A percentile compares a stretch with the other conserved stretches of the same genome.
These are phyloP conservation scores for Artemisia argyi DNA, from an alignment of 129 eudicot species.

Conservation along the genomic window DNA sequence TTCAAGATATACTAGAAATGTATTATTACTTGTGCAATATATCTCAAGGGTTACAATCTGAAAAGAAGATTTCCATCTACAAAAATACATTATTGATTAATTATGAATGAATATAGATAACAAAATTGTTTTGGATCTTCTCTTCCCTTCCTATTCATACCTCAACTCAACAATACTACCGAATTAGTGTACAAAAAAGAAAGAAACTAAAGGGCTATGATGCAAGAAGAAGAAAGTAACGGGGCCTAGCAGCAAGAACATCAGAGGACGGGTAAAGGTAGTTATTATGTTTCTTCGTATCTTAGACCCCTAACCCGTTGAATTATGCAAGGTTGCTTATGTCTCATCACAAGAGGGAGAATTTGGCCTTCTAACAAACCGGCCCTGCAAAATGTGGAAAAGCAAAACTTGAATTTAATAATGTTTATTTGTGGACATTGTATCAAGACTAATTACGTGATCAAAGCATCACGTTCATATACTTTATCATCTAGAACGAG, in stretches of 20 bases:
- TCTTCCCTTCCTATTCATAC: constrained; percentile 18
- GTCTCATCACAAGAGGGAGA: constrained; percentile 40
- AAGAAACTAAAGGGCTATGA: neutral
- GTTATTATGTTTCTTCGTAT: no score
- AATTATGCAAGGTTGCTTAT: neutral
- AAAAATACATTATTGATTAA: no score
- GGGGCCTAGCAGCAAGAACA: neutral
- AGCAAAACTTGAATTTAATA: neutral
- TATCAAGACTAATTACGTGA: no score
- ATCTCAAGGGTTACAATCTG: neutral
- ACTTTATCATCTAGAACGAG: no score
- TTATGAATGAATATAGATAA: constrained; percentile 6
- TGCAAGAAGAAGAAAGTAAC: constrained; percentile 4
- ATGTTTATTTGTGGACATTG: neutral
- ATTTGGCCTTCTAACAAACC: constrained; percentile 64
- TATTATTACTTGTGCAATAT: no score
- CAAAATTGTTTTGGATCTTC: constrained; percentile 17
- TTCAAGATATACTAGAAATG: no score
- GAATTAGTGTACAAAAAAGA: neutral
- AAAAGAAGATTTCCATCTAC: no score
- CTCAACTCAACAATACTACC: constrained; percentile 11
- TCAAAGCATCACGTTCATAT: no score
- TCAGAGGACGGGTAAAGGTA: neutral
- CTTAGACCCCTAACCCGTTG: neutral
- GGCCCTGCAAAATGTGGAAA: constrained; percentile 42